Evolutionary conservation across 108 stramenopile species (phyloP).

Genomic region (Schizochytrium sp.): DNA sequence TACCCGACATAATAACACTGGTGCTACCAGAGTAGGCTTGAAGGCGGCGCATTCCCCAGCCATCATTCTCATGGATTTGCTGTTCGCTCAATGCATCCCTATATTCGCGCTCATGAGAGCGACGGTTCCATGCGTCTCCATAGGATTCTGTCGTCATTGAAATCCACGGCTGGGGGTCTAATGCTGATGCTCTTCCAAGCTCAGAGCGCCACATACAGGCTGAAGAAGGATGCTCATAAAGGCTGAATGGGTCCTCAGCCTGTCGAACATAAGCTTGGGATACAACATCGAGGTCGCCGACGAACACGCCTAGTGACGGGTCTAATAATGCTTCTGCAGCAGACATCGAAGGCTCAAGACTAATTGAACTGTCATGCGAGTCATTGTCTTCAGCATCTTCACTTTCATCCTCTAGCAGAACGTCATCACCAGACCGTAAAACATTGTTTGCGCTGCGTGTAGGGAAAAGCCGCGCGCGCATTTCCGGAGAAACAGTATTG

Average conservation of each 20-base stretch:
- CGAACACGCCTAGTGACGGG: neutral
- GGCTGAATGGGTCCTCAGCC: neutral
- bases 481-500: neutral
- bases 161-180: neutral
- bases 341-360: neutral
- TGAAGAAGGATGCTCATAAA: constrained; percentile 24
- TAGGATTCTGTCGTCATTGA: neutral
- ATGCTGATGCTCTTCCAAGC: neutral
- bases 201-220: constrained; percentile 27
- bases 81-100: neutral
- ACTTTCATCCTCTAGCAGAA: neutral
- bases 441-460: constrained; percentile 2
- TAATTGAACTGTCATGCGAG: neutral
- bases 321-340: neutral
- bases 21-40: constrained; percentile 44
- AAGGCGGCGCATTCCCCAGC: constrained; percentile 56
- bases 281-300: neutral
- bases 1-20: constrained; percentile 24
- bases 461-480: neutral
- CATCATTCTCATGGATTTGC: constrained; percentile 37
- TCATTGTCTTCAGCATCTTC: neutral
- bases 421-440: neutral
- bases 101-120: neutral
- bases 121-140: neutral
- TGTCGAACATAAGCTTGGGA: neutral